Evolutionary conservation across 169 alveolate species (phyloP), one percentile per base, ranked within the genome.

Genomic region (Plasmodium inui): DNA sequence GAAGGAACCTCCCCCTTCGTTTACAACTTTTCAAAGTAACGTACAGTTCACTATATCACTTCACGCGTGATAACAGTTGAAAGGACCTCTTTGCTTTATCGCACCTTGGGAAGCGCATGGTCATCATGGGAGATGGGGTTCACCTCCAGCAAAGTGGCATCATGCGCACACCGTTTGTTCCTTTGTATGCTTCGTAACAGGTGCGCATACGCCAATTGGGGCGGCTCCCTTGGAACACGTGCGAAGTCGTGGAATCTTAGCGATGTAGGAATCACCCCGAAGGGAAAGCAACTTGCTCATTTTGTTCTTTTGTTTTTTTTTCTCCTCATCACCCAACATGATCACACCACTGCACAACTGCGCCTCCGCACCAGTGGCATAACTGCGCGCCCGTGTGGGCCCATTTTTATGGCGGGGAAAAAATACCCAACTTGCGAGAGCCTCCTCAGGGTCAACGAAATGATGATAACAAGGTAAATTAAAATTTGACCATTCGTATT

Each of bases 401-500:
- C 12, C n/a, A 44, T 44, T 32, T 41, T 80, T 46, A 39, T 12
- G 19, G 50, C 14, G 41, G 55, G 39, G 30, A 73, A 34, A 19
- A 73, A n/a, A 19, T 28, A 78, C 41, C 19, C 41, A 39, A 19
- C 2, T 73, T 82, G 34, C 53, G 55, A 74, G n/a, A 44, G 94
- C 94, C 94, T 88, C 94, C 94, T 88, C 94, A 88, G 94, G 94
- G 94, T 88, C 94, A 78, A 44, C 44, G 82, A 76, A 88, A 88
- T 32, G 53, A 82, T 55, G 81, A 85, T 78, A 88, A 88, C 94
- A 88, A 88, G 94, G 94, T 88, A 88, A 88, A 44, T 19, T 61
- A 19, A 61, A 46, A 37, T 53, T 22, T 55, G 83, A 78, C 94
- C 76, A 76, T 88, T 78, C 32, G 94, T 88, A 22, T 78, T 88